A percentile compares a stretch with the other conserved stretches of the same genome.
Conservation (phyloP, 2,329 filamentous ascomycete genomes). For the Elsinoe perseae region DNA sequence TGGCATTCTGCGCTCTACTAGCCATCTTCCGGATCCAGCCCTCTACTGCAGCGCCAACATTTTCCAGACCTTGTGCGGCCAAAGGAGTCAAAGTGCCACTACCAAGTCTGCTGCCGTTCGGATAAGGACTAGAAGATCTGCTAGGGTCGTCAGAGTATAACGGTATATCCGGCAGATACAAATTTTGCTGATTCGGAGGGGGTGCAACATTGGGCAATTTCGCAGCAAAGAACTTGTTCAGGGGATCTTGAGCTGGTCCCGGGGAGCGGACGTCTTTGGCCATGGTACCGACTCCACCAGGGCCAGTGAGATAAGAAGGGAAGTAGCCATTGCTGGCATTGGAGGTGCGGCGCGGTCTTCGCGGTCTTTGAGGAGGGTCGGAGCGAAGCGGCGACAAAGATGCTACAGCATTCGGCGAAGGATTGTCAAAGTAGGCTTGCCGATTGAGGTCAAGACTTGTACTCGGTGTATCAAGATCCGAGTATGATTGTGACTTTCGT, state of each 20-base stretch:
- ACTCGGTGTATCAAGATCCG: slow-evolving; percentile 57
- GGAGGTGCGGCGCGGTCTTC: slow-evolving; percentile 32
- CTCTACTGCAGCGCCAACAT: slow-evolving; percentile 80
- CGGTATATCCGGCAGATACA: slow-evolving; percentile 57
- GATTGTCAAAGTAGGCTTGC: slow-evolving; percentile 30
- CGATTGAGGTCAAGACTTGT: slow-evolving; percentile 56
- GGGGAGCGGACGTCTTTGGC: slow-evolving; percentile 61
- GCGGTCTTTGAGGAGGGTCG: slow-evolving; percentile 33
- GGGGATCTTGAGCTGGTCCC: slow-evolving; percentile 72
- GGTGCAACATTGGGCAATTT: slow-evolving; percentile 70
- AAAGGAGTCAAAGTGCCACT: slow-evolving; percentile 25
- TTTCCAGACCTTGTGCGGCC: slow-evolving; percentile 46
- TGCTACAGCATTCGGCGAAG: slow-evolving; percentile 25
- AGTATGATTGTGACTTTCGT: slow-evolving; percentile 69
- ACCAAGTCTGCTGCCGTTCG: slow-evolving; percentile 3
- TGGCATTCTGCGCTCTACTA: slow-evolving; percentile 43
- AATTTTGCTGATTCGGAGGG: slow-evolving; percentile 48
- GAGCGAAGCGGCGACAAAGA: slow-evolving; percentile 28
- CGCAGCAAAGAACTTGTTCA: slow-evolving; percentile 77
- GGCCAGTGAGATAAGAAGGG: slow-evolving; percentile 59
- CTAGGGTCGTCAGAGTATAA: slow-evolving; percentile 34
- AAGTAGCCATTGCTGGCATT: slow-evolving; percentile 34
- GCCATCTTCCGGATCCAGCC: slow-evolving; percentile 83
- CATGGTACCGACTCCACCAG: slow-evolving; percentile 83
- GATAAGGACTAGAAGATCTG: slow-evolving; percentile 9